These are phyloP conservation scores for Aspergillus piperis DNA, from an alignment of 2,329 filamentous ascomycete genomes.

Conservation along the genomic window DNA sequence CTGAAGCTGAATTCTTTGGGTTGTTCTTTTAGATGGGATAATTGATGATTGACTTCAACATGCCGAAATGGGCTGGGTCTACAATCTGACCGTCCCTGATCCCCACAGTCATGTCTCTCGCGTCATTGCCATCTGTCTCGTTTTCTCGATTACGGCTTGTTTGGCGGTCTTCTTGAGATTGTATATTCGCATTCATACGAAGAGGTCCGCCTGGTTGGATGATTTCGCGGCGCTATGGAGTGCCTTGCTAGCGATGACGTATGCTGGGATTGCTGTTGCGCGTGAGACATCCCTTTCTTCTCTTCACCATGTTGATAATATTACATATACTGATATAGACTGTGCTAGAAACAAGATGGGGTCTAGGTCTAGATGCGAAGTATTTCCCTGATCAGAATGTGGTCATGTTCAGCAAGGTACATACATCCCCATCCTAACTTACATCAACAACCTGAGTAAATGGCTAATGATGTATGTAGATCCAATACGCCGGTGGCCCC, in stretches of 20 bases:
- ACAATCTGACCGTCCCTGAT: constrained; percentile 29
- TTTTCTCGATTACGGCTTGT: constrained; percentile 24
- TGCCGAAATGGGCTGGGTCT: constrained; percentile 30
- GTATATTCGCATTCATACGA: constrained; percentile 25
- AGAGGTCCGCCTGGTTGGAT: constrained; percentile 26
- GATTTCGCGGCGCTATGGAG: constrained; percentile 29
- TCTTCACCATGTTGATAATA: background rate
- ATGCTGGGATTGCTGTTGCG: constrained; percentile 21
- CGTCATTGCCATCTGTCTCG: constrained; percentile 26
- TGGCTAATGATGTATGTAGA: constrained; percentile 9
- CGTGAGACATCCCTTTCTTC: constrained; percentile 19
- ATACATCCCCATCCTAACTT: background rate
- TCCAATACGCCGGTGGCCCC: constrained; percentile 33
- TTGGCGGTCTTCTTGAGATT: constrained; percentile 27
- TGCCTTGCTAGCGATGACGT: constrained; percentile 21
- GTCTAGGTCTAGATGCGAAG: constrained; percentile 19
- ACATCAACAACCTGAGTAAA: background rate
- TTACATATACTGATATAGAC: background rate
- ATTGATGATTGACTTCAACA: background rate
- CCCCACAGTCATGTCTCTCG: constrained; percentile 22
- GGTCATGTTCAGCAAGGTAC: constrained; percentile 30
- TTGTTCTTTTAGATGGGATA: too few relatives aligned
- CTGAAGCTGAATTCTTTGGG: too few relatives aligned
- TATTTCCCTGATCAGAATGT: constrained; percentile 27
- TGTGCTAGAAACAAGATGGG: constrained; percentile 31